phyloP scores from a whole-genome alignment of 192 early-diverging fungal species.

The Podila minutissima region DNA sequence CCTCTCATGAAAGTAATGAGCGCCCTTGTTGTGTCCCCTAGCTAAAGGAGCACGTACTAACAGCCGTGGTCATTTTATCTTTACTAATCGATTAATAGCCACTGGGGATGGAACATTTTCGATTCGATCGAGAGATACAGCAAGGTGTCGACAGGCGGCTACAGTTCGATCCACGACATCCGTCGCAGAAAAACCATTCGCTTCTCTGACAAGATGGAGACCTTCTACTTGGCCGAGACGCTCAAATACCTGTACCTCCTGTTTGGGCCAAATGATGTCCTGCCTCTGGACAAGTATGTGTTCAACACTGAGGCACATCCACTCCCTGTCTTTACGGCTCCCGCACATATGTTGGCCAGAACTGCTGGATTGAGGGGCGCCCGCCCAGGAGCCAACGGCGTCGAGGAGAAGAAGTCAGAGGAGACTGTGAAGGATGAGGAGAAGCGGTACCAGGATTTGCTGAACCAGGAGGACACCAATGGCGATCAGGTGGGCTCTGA shows the following conservation, averaged over 20 bases:
- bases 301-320: slow-evolving; percentile 92
- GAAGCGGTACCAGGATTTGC: slow-evolving; percentile 10
- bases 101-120: slow-evolving; percentile 89
- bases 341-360: slow-evolving; percentile 12
- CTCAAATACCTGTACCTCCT: slow-evolving; percentile 89
- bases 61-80: neutral
- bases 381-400: neutral
- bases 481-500: neutral
- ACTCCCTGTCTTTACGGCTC: slow-evolving; percentile 54
- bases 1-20: neutral
- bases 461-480: slow-evolving; percentile 12
- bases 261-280: slow-evolving; percentile 68
- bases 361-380: neutral
- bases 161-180: slow-evolving; percentile 62
- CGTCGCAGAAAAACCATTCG: slow-evolving; percentile 42
- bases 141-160: slow-evolving; percentile 69
- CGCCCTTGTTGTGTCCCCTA: neutral
- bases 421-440: neutral
- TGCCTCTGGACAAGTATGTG: slow-evolving; percentile 78
- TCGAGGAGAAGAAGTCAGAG: neutral
- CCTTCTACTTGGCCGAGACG: slow-evolving; percentile 87
- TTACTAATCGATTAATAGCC: slow-evolving; percentile 28
- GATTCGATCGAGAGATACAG: slow-evolving; percentile 81
- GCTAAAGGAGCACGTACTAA: neutral
- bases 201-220: slow-evolving; percentile 60